phyloP scores from a whole-genome alignment of 75 land plant genomes.

The Sequoia sempervirens region DNA sequence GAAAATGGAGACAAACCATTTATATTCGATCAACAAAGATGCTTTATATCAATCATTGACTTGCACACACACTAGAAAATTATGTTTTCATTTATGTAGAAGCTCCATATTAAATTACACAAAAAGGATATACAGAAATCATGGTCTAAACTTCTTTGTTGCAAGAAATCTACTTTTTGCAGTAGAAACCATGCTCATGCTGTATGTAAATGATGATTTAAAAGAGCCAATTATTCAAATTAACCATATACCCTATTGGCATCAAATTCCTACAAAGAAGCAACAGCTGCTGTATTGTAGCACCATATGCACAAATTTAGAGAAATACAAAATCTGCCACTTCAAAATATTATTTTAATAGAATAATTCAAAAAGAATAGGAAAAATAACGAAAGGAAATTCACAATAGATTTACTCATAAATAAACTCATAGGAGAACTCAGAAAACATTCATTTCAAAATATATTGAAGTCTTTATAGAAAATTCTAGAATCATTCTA shows the following conservation, averaged over 20 bases:
- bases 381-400: not conserved
- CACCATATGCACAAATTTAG: not conserved
- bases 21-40: not conserved
- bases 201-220: not conserved
- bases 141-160: constrained; percentile 7
- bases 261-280: not conserved
- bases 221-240: not conserved
- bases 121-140: not conserved
- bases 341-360: not conserved
- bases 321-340: not conserved
- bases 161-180: not conserved
- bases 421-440: not conserved
- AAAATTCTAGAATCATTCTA: not conserved
- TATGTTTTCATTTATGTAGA: not conserved
- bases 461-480: not conserved
- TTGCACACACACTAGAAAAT: not conserved
- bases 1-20: not conserved
- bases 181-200: not conserved
- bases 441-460: not conserved
- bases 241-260: not conserved
- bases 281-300: not conserved
- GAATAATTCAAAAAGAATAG: not conserved
- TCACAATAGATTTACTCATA: not conserved
- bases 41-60: not conserved
- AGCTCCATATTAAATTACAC: not conserved